phyloP scores from a whole-genome alignment of 148 eudicot species.

The Heliamphora exappendiculata region DNA sequence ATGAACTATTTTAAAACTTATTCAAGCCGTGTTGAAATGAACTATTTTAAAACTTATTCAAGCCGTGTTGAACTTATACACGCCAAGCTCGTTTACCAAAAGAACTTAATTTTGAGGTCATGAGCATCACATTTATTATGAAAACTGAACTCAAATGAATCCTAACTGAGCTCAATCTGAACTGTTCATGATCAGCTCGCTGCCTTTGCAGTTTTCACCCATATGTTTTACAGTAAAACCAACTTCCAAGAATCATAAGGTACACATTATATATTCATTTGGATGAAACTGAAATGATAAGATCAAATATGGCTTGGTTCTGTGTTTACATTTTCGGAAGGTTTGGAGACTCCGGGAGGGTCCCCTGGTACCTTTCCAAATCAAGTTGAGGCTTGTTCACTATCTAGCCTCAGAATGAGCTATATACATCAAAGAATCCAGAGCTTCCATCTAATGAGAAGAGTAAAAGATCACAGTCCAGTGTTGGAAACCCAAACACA shows the following conservation, averaged over 20 bases:
- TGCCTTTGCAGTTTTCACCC: too few relatives aligned
- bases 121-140: too few relatives aligned
- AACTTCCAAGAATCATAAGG: neutral
- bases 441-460: slow-evolving; percentile 10
- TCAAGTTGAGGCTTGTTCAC: slow-evolving; percentile 9
- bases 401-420: slow-evolving; percentile 16
- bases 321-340: slow-evolving; percentile 10
- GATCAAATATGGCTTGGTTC: slow-evolving; percentile 1
- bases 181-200: too few relatives aligned
- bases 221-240: neutral
- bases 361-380: slow-evolving; percentile 4
- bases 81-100: too few relatives aligned
- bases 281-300: slow-evolving; percentile 2
- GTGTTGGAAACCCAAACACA: slow-evolving; percentile 16
- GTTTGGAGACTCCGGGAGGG: neutral
- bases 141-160: too few relatives aligned
- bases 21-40: too few relatives aligned
- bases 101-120: too few relatives aligned
- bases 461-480: neutral
- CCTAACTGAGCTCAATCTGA: too few relatives aligned
- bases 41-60: too few relatives aligned
- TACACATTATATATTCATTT: neutral
- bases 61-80: too few relatives aligned
- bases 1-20: too few relatives aligned
- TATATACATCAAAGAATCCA: slow-evolving; percentile 65